phyloP scores from a whole-genome alignment of 176 grass and related monocot genomes.

The Triticum timopheevii region DNA sequence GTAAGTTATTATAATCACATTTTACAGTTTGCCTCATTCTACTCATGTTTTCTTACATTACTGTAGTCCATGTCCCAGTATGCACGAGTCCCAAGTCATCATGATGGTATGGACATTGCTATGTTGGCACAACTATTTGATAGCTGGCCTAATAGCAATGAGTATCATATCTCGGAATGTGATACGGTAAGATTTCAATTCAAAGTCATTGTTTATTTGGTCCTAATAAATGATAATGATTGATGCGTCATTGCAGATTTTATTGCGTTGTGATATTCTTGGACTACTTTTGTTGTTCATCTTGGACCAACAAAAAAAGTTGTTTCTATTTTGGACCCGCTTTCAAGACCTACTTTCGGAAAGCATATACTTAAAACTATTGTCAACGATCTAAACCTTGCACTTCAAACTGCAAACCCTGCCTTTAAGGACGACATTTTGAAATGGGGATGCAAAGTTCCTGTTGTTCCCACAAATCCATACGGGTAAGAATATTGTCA shows the following conservation, averaged over 20 bases:
- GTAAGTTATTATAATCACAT: too few species aligned
- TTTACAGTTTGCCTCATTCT: neutral
- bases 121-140: neutral
- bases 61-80: neutral
- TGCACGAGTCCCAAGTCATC: neutral
- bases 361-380: neutral
- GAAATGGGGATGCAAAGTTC: neutral
- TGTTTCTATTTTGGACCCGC: neutral
- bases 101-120: neutral
- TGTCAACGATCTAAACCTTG: neutral
- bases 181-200: neutral
- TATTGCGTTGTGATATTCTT: neutral
- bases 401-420: neutral
- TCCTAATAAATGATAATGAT: neutral
- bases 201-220: neutral
- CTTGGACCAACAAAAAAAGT: neutral
- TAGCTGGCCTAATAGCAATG: neutral
- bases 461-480: neutral
- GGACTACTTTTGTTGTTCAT: neutral
- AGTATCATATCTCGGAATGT: neutral
- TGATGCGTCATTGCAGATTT: neutral
- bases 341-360: neutral
- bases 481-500: neutral
- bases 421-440: neutral
- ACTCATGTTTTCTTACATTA: neutral